Evolutionary conservation across 2,329 filamentous ascomycete genomes (phyloP).

Genomic region (Fusarium clavum): DNA sequence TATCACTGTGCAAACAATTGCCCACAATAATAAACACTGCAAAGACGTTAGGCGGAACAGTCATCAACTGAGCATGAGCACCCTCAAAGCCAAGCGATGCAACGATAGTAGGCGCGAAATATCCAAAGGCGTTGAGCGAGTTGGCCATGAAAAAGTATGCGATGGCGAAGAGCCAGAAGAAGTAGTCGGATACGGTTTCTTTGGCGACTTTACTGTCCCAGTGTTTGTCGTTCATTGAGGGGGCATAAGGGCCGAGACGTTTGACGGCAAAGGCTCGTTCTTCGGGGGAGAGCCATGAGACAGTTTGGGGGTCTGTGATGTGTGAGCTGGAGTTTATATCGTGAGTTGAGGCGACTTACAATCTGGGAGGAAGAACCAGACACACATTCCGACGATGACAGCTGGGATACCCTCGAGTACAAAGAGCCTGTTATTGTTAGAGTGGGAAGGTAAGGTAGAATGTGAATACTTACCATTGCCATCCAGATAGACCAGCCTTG

Average conservation of each 20-base stretch:
- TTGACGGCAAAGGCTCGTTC: constrained; percentile 52
- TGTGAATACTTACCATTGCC: constrained; percentile 64
- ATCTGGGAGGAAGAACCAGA: constrained; percentile 50
- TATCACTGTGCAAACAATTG: constrained; percentile 49
- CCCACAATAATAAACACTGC: constrained; percentile 51
- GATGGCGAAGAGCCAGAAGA: constrained; percentile 51
- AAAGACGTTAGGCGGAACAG: constrained; percentile 53
- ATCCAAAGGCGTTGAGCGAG: constrained; percentile 52
- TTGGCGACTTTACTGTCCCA: constrained; percentile 50
- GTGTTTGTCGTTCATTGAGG: constrained; percentile 51
- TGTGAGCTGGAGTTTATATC: background rate
- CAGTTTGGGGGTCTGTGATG: constrained; percentile 48
- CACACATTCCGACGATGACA: constrained; percentile 48
- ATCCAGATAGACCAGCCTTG: constrained; percentile 61
- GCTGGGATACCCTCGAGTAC: constrained; percentile 60
- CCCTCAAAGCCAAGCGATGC: constrained; percentile 51
- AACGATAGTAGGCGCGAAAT: constrained; percentile 53
- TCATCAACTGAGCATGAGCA: constrained; percentile 51
- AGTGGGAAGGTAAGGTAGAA: too few relatives aligned
- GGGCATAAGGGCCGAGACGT: constrained; percentile 51
- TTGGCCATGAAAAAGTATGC: constrained; percentile 51
- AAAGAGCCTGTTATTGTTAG: constrained; percentile 64
- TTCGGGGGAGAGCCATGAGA: constrained; percentile 48
- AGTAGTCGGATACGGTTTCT: constrained; percentile 49
- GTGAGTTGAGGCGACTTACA: constrained; percentile 20